Conservation (phyloP, 225 moss, liverwort and hornwort species). For the Neckera pumila region DNA sequence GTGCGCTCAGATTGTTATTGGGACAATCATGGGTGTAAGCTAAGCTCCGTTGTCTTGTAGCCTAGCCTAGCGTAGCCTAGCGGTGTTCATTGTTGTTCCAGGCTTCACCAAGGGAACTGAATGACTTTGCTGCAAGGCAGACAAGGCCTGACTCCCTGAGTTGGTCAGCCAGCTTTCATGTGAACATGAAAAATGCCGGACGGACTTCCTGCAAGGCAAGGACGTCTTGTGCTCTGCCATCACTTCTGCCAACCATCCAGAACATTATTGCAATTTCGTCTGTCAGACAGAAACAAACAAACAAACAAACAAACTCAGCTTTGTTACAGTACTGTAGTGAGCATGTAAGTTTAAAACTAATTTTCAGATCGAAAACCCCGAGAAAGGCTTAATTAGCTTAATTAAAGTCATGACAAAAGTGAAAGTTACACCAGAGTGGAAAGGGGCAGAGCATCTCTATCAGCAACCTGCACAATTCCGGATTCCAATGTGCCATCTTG, state of each 20-base stretch:
- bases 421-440: too few species aligned
- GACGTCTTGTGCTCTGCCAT: background rate
- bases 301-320: background rate
- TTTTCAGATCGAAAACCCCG: background rate
- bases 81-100: background rate
- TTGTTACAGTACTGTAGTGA: too few species aligned
- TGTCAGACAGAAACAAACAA: background rate
- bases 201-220: background rate
- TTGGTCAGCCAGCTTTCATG: slow-evolving; percentile 2
- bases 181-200: background rate
- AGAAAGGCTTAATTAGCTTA: too few species aligned
- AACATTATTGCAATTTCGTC: background rate
- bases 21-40: background rate
- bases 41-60: background rate
- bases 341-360: background rate
- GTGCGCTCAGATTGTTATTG: background rate
- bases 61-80: background rate
- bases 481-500: too few species aligned
- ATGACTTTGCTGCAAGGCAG: background rate
- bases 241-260: background rate
- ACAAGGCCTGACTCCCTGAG: background rate
- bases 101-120: background rate
- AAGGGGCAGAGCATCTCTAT: background rate
- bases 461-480: too few species aligned
- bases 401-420: too few species aligned